These are phyloP conservation scores for Aphanomyces cochlioides DNA, from an alignment of 352 stramenopile genomes.

Conservation along the genomic window DNA sequence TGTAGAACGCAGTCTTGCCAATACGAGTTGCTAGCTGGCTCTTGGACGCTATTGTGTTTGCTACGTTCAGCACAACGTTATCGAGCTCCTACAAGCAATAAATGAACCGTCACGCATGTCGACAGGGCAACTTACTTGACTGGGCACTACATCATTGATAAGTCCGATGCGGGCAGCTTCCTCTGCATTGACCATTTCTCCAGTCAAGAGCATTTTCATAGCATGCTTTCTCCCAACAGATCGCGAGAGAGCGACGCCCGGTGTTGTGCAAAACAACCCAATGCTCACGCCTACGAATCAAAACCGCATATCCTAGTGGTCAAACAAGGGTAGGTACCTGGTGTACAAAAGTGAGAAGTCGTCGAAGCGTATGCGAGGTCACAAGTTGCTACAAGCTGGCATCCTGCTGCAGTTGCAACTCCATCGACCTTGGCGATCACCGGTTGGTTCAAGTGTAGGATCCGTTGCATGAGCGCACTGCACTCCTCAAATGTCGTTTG, in stretches of 20 bases:
- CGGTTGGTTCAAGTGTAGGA: slow-evolving; percentile 42
- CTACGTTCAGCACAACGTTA: slow-evolving; percentile 6
- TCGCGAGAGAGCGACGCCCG: slow-evolving; percentile 45
- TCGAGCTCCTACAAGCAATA: slow-evolving; percentile 23
- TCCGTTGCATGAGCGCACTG: slow-evolving; percentile 44
- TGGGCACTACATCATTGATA: slow-evolving; percentile 38
- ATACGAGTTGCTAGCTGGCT: slow-evolving; percentile 30
- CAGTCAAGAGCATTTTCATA: slow-evolving; percentile 63
- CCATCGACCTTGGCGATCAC: slow-evolving; percentile 50
- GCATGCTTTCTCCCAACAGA: slow-evolving; percentile 44
- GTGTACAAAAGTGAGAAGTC: slow-evolving; percentile 44
- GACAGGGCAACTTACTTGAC: not conserved
- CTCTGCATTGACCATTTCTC: slow-evolving; percentile 43
- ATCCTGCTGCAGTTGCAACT: slow-evolving; percentile 53
- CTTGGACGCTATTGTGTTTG: slow-evolving; percentile 22
- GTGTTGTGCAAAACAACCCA: slow-evolving; percentile 61
- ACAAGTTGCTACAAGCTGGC: slow-evolving; percentile 54
- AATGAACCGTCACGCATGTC: not conserved
- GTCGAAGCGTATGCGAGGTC: slow-evolving; percentile 47
- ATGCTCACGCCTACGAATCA: slow-evolving; percentile 40
- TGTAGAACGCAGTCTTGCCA: slow-evolving; percentile 31
- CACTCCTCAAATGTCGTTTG: slow-evolving; percentile 39
- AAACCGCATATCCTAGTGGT: not conserved
- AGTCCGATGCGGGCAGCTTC: slow-evolving; percentile 44
- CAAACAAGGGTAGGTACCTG: slow-evolving; percentile 26